Percentiles rank a stretch among this genome's conserved stretches.
Evolutionary conservation across 2,329 filamentous ascomycete species (phyloP).

Genomic region (Chaetomiaceae sp.): DNA sequence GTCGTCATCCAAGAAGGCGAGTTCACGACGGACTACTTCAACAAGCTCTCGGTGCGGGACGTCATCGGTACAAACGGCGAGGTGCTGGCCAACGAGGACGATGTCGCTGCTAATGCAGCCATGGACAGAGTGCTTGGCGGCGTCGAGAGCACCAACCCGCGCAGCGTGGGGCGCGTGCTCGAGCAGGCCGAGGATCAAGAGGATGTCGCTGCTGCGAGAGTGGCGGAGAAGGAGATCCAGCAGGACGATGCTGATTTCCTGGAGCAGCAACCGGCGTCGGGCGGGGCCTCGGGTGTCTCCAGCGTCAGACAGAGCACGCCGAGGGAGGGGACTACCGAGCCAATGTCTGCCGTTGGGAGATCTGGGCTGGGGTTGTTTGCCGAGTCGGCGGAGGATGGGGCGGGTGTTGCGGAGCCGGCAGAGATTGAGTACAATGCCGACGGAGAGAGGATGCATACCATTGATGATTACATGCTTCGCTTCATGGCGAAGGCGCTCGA

Average conservation of each 20-base stretch:
- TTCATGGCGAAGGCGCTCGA: slow-evolving; percentile 62
- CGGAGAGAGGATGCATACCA: slow-evolving; percentile 53
- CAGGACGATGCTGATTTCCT: slow-evolving; percentile 83
- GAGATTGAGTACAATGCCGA: slow-evolving; percentile 52
- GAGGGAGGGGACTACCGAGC: slow-evolving; percentile 35
- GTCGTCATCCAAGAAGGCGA: slow-evolving; percentile 97
- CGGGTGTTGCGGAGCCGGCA: slow-evolving; percentile 30
- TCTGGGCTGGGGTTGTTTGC: slow-evolving; percentile 38
- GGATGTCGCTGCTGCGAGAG: slow-evolving; percentile 80
- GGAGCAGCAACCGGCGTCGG: slow-evolving; percentile 49
- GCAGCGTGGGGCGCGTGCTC: slow-evolving; percentile 65
- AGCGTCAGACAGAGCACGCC: slow-evolving; percentile 51
- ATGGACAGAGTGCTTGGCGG: slow-evolving; percentile 80
- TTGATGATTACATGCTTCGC: slow-evolving; percentile 72
- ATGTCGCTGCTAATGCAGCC: slow-evolving; percentile 72
- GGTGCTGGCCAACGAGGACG: slow-evolving; percentile 51
- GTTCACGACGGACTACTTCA: slow-evolving; percentile 96
- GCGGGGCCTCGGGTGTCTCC: slow-evolving; percentile 41
- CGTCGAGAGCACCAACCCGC: slow-evolving; percentile 53
- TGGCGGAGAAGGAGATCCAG: slow-evolving; percentile 83
- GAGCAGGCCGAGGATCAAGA: slow-evolving; percentile 90
- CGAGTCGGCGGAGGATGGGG: slow-evolving; percentile 33
- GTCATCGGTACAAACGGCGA: slow-evolving; percentile 53
- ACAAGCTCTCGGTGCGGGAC: slow-evolving; percentile 67
- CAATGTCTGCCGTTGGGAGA: slow-evolving; percentile 15